Conservation (phyloP, 371 early-diverging fungal species). For the Nematocida sp. region DNA sequence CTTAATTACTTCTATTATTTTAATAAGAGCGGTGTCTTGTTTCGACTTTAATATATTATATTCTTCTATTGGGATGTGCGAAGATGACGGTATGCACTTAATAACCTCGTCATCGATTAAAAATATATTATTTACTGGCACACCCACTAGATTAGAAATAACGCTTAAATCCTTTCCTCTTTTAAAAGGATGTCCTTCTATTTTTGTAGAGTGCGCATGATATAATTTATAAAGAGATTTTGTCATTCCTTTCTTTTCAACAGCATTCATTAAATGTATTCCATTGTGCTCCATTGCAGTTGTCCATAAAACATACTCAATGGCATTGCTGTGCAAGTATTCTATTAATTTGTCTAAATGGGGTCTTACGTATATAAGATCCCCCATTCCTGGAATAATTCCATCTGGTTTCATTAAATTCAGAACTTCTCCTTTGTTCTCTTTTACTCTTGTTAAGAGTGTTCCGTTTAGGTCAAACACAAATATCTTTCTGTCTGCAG, state of each 20-base stretch:
- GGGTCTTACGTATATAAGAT: constrained; percentile 59
- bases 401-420: constrained; percentile 22
- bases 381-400: background rate
- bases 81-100: constrained; percentile 49
- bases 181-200: constrained; percentile 40
- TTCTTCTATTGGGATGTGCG: constrained; percentile 50
- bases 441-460: constrained; percentile 46
- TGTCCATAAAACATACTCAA: constrained; percentile 65
- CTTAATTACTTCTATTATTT: constrained; percentile 17
- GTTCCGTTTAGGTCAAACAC: constrained; percentile 66
- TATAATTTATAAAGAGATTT: constrained; percentile 14
- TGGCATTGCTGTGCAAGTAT: constrained; percentile 52
- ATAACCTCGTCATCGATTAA: constrained; percentile 62
- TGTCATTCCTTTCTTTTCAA: constrained; percentile 54
- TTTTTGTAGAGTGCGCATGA: constrained; percentile 36
- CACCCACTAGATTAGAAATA: constrained; percentile 27
- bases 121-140: constrained; percentile 49
- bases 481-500: constrained; percentile 24
- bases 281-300: constrained; percentile 65
- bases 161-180: constrained; percentile 57
- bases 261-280: constrained; percentile 25
- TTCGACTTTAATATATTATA: constrained; percentile 15
- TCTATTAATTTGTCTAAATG: constrained; percentile 43
- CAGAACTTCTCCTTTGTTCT: constrained; percentile 24
- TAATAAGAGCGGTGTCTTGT: constrained; percentile 47